Percentiles rank a stretch among this genome's conserved stretches.
Evolutionary conservation across 768 basidiomycete genomes (phyloP).

Genomic region (Termitomyces sp.): DNA sequence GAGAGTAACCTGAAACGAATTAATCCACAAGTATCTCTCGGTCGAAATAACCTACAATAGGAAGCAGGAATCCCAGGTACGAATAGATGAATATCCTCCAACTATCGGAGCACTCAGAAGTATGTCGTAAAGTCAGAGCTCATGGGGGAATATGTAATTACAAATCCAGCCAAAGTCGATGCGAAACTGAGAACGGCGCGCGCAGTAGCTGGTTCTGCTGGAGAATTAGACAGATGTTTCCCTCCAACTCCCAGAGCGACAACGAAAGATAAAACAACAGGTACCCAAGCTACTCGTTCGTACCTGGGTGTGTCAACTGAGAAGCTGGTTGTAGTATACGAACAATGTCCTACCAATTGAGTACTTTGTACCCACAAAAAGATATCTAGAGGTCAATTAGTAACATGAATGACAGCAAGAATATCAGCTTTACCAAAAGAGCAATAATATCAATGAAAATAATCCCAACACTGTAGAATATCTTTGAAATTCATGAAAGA

Average conservation of each 20-base stretch:
- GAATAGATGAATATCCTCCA: constrained; percentile 62
- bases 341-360: constrained; percentile 31
- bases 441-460: constrained; percentile 70
- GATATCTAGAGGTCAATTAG: constrained; percentile 29
- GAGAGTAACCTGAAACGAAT: constrained; percentile 31
- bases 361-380: constrained; percentile 50
- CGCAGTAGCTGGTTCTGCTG: constrained; percentile 49
- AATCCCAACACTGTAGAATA: constrained; percentile 60
- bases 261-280: constrained; percentile 67
- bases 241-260: constrained; percentile 71
- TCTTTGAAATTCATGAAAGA: not conserved
- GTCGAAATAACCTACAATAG: constrained; percentile 32
- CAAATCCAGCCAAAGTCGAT: constrained; percentile 67
- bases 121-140: constrained; percentile 76
- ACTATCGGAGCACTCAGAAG: constrained; percentile 31
- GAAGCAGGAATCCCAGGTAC: constrained; percentile 62
- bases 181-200: constrained; percentile 56
- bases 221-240: constrained; percentile 51
- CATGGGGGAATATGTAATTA: constrained; percentile 55
- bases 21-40: not conserved
- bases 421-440: constrained; percentile 46
- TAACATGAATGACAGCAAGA: constrained; percentile 10
- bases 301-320: constrained; percentile 35
- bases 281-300: constrained; percentile 72
- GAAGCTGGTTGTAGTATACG: not conserved